Conservation (phyloP, 1,284 basidiomycete species). For the Tremellales sp. region DNA sequence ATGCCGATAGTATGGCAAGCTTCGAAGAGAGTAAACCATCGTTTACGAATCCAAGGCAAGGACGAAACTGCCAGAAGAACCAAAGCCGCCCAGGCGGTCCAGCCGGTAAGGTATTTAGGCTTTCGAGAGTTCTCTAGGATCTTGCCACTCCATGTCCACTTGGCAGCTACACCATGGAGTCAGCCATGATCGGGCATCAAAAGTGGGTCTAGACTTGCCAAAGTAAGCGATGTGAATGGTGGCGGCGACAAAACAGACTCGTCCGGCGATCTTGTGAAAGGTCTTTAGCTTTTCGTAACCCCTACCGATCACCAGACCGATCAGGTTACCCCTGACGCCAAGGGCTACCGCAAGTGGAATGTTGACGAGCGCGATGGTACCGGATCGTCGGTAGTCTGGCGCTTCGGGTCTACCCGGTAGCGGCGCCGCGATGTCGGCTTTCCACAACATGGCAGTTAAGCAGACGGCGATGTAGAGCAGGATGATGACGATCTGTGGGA, state of each 20-base stretch:
- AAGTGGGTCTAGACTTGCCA: slow-evolving; percentile 9
- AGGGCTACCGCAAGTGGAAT: slow-evolving; percentile 44
- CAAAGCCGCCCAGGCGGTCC: slow-evolving; percentile 27
- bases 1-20: slow-evolving; percentile 61
- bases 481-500: slow-evolving; percentile 30
- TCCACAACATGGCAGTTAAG: slow-evolving; percentile 30
- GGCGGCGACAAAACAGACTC: slow-evolving; percentile 61
- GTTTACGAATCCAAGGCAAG: slow-evolving; percentile 37
- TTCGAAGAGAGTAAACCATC: slow-evolving; percentile 37
- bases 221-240: slow-evolving; percentile 56
- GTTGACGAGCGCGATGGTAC: slow-evolving; percentile 39
- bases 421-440: slow-evolving; percentile 21
- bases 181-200: background rate
- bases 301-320: slow-evolving; percentile 54
- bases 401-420: slow-evolving; percentile 24
- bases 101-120: no score
- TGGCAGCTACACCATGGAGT: no score
- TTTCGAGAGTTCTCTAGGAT: no score
- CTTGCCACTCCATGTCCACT: no score
- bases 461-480: slow-evolving; percentile 30
- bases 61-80: slow-evolving; percentile 39
- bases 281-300: slow-evolving; percentile 75
- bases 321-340: slow-evolving; percentile 43
- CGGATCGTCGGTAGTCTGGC: slow-evolving; percentile 36
- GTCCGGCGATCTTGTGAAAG: slow-evolving; percentile 70